phyloP scores from a whole-genome alignment of 805 yeast genomes.

The Saturnispora halmiae region DNA sequence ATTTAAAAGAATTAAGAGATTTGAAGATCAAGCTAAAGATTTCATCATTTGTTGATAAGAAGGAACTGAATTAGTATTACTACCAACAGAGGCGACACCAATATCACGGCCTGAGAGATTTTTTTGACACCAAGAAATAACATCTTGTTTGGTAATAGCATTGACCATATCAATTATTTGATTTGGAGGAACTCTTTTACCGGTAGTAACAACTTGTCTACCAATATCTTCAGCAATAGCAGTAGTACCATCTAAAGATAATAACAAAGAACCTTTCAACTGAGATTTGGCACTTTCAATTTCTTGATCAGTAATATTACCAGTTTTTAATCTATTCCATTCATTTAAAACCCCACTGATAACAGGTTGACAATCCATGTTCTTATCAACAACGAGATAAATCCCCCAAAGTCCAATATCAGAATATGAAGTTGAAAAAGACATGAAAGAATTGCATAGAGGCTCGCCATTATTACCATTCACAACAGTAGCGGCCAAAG shows the following conservation, averaged over 20 bases:
- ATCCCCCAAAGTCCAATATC: conserved; percentile 98
- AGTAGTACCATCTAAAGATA: conserved; percentile 89
- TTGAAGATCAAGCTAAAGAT: not conserved
- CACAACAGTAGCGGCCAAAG: conserved; percentile 56
- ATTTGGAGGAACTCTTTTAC: conserved; percentile 63
- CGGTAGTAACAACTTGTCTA: conserved; percentile 92
- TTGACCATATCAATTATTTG: conserved; percentile 71
- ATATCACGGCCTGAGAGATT: conserved; percentile 38
- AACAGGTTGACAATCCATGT: conserved; percentile 53
- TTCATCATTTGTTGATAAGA: not conserved
- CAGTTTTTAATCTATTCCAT: conserved; percentile 79
- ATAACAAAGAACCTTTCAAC: conserved; percentile 80
- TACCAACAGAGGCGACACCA: conserved; percentile 8
- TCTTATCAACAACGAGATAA: conserved; percentile 77
- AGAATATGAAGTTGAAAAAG: conserved; percentile 92
- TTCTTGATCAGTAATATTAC: conserved; percentile 72
- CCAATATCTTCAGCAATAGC: conserved; percentile 98
- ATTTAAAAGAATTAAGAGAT: too few species aligned
- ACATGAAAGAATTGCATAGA: conserved; percentile 89
- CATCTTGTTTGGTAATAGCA: conserved; percentile 66
- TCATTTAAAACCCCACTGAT: conserved; percentile 72
- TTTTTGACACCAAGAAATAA: conserved; percentile 71
- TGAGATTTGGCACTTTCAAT: conserved; percentile 93
- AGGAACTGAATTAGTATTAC: conserved; percentile 4
- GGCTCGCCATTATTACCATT: conserved; percentile 44